Base-by-base conservation (phyloP, 176 grass and related monocot genomes). In the Ensete glaucum region DNA sequence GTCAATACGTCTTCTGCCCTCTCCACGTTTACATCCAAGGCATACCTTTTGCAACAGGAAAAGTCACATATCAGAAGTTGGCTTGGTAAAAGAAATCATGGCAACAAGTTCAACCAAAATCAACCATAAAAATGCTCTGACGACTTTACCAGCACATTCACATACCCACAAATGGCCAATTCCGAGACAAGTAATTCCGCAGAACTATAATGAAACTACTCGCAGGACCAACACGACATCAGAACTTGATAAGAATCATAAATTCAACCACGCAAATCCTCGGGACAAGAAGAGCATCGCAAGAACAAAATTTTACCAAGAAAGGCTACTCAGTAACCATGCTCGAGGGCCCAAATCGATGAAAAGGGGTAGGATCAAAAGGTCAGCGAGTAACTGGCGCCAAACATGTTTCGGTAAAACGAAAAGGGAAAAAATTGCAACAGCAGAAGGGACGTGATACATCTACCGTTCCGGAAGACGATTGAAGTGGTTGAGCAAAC, bases 401-500 rank as follows among this genome's bases (percentile, higher is more conserved):
- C 34, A 43, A 43, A 6, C 16, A 60, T 15, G 34, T 43, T 43
- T 3, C 34, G 34, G 34, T 43, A 43, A 43, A 43, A 43, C 34
- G 4, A 43, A 43, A 6, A 43, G 34, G 34, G 34, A 43, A 43
- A 43, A 43, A 5, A 5, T 43, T 43, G 34, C 20, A 64, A 52
- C 43, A 24, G 24, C 11, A 43, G 20, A n/a, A 65, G 11, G 29
- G 59, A 64, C 8, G n/a, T 22, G 34, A 5, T 5, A 26, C 25
- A 43, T 43, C 53, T 58, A 70, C 75, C 75, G 75, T 14, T 65
- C 65, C 1, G 77, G 77, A 26, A 79, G 77, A 25, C 89, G 85
- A 76, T 91, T 85, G 83, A 91, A 91, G 77, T 91, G 89, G 64
- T 64, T 79, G 85, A 85, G 88, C 56, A 91, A 85, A 64, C 78